Conservation (phyloP, 305 asterid genomes). For the Rubia tinctorum region DNA sequence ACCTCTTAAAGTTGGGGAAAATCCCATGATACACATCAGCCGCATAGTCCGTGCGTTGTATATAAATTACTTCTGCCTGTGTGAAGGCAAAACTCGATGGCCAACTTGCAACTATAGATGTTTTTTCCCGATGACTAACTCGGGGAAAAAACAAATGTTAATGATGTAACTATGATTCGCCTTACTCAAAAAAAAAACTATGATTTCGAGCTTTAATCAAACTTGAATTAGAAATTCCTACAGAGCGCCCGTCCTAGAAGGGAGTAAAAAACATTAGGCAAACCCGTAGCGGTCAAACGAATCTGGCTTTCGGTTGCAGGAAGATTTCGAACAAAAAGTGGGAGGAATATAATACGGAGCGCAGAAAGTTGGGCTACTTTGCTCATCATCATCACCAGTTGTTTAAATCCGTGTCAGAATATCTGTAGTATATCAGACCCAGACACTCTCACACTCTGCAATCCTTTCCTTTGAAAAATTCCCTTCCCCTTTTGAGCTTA, state of each 20-base stretch:
- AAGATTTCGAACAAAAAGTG: slow-evolving; percentile 14
- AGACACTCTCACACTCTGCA: slow-evolving; percentile 1
- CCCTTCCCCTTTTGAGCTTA: neutral
- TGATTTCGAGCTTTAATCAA: no score
- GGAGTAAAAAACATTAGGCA: neutral
- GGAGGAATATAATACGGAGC: slow-evolving; percentile 2
- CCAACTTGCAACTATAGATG: no score
- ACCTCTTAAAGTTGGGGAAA: no score
- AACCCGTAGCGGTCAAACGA: neutral
- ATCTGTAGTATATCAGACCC: neutral
- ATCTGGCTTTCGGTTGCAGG: neutral
- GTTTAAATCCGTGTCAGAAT: slow-evolving; percentile 9
- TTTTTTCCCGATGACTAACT: no score
- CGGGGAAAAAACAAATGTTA: no score
- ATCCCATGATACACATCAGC: no score
- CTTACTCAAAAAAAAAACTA: no score
- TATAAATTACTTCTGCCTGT: no score
- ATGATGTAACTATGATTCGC: no score
- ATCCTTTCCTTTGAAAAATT: neutral
- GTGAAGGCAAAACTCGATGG: no score
- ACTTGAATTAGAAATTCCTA: neutral
- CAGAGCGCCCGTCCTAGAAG: neutral
- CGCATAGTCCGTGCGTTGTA: no score
- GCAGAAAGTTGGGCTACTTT: slow-evolving; percentile 19
- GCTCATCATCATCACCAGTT: neutral